Base-by-base conservation (phyloP, 2,329 filamentous ascomycete genomes). In the Cercospora sojina region DNA sequence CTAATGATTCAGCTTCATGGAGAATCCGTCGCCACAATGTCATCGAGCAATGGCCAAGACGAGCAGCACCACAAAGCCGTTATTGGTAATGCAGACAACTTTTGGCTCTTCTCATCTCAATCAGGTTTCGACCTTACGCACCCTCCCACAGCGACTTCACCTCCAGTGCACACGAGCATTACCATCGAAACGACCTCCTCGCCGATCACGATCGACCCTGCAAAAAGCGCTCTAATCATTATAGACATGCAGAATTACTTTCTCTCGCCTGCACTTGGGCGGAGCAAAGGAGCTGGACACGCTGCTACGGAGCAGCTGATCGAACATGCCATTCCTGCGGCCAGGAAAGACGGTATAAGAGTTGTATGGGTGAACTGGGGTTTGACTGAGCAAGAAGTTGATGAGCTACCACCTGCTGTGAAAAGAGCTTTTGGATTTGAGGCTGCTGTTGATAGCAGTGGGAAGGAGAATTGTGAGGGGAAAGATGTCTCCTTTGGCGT, bases 321-420 rank as follows among this genome's bases (percentile, higher is more conserved):
- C 18, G 70, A 79, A 58, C 78, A 79, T 32, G 80, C 78, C 5
- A 80, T 83, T 23, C 81, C 81, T 7, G 81, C 80, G 38, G 86
- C 84, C 41, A 77, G 85, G 53, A 77, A 81, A 63, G 78, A 79
- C n/a, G 84, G 82, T 1, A 80, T 87, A 18, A 77, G 82, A 73
- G 60, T 86, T 20, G 74, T 86, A 20, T 86, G 84, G 83, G 77
- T 86, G 51, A 87, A 85, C 71, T 88, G 85, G 86, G 85, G 85
- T 2, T 77, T 88, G 41, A 84, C 80, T 0, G 81, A 85, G n/a
- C 70, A 76, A 18, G 85, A 87, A 69, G 72, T 87, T 13, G 71
- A 72, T 3, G 73, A 68, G 3, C 83, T 88, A 78, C 85, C 85
- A 6, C 83, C 85, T 7, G 78, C 79, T 13, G 78, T 84, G 4